Base-by-base conservation (phyloP, 345 rosid species). In the Citrus mangshanensis region DNA sequence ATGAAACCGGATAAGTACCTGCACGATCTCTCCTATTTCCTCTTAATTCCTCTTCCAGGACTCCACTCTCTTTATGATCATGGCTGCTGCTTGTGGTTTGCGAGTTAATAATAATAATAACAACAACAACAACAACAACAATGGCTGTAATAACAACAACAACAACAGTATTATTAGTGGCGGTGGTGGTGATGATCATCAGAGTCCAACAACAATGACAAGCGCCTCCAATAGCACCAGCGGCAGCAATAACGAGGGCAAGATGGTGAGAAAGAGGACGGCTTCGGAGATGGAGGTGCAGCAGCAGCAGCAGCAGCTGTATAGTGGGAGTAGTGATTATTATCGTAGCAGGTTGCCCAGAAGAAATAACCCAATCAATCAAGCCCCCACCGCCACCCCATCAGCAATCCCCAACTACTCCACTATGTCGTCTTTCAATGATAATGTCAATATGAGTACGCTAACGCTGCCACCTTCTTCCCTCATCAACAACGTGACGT, bases 221-320 rank as follows among this genome's bases (percentile, higher is more conserved):
- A 74, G 75, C 24, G 66, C 81, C 49, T 78, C 84, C 34, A 19
- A 60, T 63, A 86, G 24, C 51, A 80, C 37, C 60, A 68, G 76
- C 62, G 80, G 74, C 77, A 76, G 74, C 82, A 58, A 35, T 5
- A 24, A 70, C 67, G 79, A 77, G 24, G 73, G 74, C 49, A 88
- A 80, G 83, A 88, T 90, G 96, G 86, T 84, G 82, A 86, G 98
- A 77, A 95, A 96, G 84, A 83, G 99, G 77, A 82, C 90, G 91
- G 98, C 97, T 40, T 88, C 97, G 0, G 99, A 96, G 83, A 86
- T 93, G 91, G 87, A 87, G 73, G 72, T 77, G 68, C 84, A 66
- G 49, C 74, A 62, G 49, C 84, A 66, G 49, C 74, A 62, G 49
- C 84, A 62, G 49, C 84, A 62, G 49, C 74, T 77, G 28, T 67